Base-by-base conservation (phyloP, 108 stramenopile genomes). In the Fragilaria radians region DNA sequence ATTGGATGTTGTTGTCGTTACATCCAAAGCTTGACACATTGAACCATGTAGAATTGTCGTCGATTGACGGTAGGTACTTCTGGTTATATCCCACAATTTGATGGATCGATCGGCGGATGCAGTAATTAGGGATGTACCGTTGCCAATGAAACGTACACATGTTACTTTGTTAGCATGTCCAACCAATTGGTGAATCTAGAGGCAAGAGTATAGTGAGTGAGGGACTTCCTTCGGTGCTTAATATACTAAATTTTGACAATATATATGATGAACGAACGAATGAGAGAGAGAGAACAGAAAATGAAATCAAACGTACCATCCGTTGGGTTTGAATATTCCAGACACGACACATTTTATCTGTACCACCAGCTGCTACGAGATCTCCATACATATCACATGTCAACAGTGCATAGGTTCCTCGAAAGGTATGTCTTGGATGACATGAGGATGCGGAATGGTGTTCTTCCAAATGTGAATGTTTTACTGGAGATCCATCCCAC, bases 291-390 rank as follows among this genome's bases (percentile, higher is more conserved):
- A 4, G 33, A n/a, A n/a, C n/a, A n/a, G n/a, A n/a, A n/a, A n/a
- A n/a, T n/a, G n/a, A 54, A 4, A 52, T 1, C 1, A 0, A 7
- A 63, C 80, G 9, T 64, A 83, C 78, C 86, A 91, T 85, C 63
- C 87, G 73, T 48, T 82, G 68, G 2, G 87, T 85, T 26, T 63
- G 51, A 9, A 81, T 46, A 49, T 85, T 80, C 91, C 91, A 92
- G 1, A 92, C 91, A 23, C 91, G 60, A 51, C 88, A 89, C 3
- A 83, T 93, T 46, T 88, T 93, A 57, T 93, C 91, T 26, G 71
- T 80, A 9, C 86, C 78, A 47, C 82, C 86, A 1, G 71, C 86
- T 18, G 74, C 80, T 3, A 84, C 86, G 5, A 82, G 46, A 49
- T 68, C 81, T 28, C 78, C 82, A 52, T 52, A 55, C 25, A 93